These are phyloP conservation scores for Neohortaea acidophila DNA, from an alignment of 495 filamentous ascomycete species.

Conservation along the genomic window DNA sequence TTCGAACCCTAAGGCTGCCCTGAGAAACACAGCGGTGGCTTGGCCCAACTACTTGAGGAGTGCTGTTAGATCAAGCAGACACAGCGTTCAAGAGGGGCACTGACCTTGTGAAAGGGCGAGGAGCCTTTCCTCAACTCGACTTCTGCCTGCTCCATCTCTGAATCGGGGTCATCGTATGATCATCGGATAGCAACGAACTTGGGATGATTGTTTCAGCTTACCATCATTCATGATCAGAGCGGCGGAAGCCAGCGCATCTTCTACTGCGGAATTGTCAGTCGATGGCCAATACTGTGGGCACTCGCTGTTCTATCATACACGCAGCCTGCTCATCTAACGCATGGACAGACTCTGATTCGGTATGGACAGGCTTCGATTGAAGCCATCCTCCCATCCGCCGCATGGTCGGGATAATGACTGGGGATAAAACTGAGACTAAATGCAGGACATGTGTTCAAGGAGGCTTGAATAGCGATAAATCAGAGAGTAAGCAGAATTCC, in stretches of 20 bases:
- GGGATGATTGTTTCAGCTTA: neutral
- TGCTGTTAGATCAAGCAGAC: neutral
- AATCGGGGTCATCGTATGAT: neutral
- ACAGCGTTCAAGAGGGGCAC: constrained; percentile 13
- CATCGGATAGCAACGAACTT: neutral
- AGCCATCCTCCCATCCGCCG: constrained; percentile 37
- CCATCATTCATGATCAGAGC: constrained; percentile 77
- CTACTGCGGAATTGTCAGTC: constrained; percentile 30
- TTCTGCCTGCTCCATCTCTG: constrained; percentile 69
- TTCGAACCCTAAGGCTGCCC: constrained; percentile 81
- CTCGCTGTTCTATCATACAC: constrained; percentile 20
- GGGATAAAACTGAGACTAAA: too few species aligned
- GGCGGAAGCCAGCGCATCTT: constrained; percentile 44
- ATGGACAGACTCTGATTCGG: constrained; percentile 41
- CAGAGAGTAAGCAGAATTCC: too few species aligned
- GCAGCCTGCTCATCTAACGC: constrained; percentile 46
- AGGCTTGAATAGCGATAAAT: too few species aligned
- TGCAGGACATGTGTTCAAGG: too few species aligned
- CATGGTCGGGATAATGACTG: constrained; percentile 19
- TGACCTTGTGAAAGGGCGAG: constrained; percentile 81
- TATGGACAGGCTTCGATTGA: constrained; percentile 35
- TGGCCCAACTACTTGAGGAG: constrained; percentile 44
- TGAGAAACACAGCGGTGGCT: constrained; percentile 69
- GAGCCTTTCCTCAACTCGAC: constrained; percentile 48
- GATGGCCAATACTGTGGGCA: neutral